Base-by-base conservation (phyloP, 441 rosid genomes). In the Euphorbia celastroides region DNA sequence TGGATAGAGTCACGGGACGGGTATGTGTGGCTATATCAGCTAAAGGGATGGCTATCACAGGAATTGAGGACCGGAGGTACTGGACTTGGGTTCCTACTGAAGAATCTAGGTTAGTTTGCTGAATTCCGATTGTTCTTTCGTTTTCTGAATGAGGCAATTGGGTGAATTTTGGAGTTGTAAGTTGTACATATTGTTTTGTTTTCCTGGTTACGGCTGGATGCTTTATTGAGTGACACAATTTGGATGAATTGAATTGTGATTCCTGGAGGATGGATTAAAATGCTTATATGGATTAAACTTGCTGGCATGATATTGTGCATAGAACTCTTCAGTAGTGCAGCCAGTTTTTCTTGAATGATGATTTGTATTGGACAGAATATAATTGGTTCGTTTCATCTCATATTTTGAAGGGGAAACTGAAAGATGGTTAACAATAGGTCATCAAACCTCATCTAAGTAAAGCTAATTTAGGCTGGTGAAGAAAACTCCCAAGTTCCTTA, bases 11-110 rank as follows among this genome's bases (percentile, higher is more conserved):
- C 66, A 86, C 96, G 2, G 98, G 98, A 55, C 78, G 89, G 66
- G 85, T 87, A 66, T 88, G 93, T 70, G 79, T 92, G 89, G 83
- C 96, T 0, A 79, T 92, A 66, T 87, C 97, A 3, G 93, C 98
- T 0, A 90, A 77, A 75, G 93, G 88, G 64, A 85, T 92, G 97
- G 79, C 88, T 5, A 88, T 92, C 22, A 92, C 97, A 4, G 96
- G 97, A 26, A 90, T 92, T 27, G 96, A 90, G 25, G 98, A 92
- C 64, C 79, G 93, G 57, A 85, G 97, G 78, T 92, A 92, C 67
- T 92, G 98, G 98, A 92, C 79, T 74, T 88, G 93, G 98, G 64
- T 87, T 65, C 79, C 90, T 3, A 90, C 98, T 5, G 97, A 87
- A 81, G 98, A 92, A 76, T 92, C 98, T 62, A 90, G 97, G 98